Base-by-base conservation (phyloP, 768 basidiomycete species). In the Leccinum olivaceopallidum region DNA sequence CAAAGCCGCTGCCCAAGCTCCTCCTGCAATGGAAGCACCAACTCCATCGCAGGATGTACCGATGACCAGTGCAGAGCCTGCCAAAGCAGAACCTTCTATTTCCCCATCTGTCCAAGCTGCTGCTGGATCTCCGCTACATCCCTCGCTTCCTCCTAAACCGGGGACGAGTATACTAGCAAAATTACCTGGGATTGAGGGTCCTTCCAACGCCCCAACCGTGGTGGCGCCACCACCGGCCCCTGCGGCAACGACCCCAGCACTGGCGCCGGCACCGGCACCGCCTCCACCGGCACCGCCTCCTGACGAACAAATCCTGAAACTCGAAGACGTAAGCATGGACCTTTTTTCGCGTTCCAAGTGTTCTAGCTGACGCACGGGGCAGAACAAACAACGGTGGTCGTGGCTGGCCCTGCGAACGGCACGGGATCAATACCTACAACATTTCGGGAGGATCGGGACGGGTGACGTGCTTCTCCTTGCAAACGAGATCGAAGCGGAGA, bases 381-480 rank as follows among this genome's bases (percentile, higher is more conserved):
- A 93, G 92, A 87, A 85, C 73, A 90, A 92, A 66, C 83, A 87
- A 62, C 83, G 89, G 4, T 85, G 86, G 80, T 78, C 90, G 6
- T 95, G 93, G 92, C 80, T 93, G 18, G 89, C 88, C 8, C 80
- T 94, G 60, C 88, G 92, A 20, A 82, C 84, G 47, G 85, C 89
- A 57, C 87, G 92, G 39, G 86, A 90, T 64, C 81, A 82, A 60
- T 77, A 93, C 71, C 71, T 93, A 44, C 84, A 87, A 62, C 85
- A 91, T 65, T 94, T 94, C 64, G 83, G 86, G n/a, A 88, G 85
- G 76, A 92, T 93, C 61, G 90, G 89, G 18, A 85, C 85, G 6
- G 91, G 90, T 8, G 90, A 94, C 62, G 77, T 95, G 61, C 80
- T 81, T 53, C 65, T 78, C 18, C 80, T 81, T 22, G 63, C 69